Evolutionary conservation across 2,329 filamentous ascomycete genomes (phyloP).

Genomic region (Penicillium brasilianum): DNA sequence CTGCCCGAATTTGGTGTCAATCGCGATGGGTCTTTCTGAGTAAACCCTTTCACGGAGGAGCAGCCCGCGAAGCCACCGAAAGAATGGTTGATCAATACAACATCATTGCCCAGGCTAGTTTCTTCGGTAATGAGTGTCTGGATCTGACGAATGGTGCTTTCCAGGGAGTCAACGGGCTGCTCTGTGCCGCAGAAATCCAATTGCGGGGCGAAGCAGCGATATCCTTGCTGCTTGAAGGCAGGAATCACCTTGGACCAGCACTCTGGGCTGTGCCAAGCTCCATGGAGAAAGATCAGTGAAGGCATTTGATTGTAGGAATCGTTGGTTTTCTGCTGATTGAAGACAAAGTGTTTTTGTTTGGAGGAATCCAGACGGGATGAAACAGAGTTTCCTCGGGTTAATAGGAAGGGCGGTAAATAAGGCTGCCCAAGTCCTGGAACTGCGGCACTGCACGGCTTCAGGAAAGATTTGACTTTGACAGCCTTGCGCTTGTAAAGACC

Average conservation of each 20-base stretch:
- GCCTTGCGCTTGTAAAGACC: background rate
- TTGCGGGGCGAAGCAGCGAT: conserved; percentile 14
- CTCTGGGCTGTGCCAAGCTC: background rate
- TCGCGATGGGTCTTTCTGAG: background rate
- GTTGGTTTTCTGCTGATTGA: background rate
- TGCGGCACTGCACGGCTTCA: too few relatives aligned
- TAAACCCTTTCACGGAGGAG: background rate
- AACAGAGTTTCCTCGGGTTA: background rate
- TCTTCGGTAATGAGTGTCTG: background rate
- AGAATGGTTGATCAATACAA: background rate
- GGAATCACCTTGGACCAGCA: background rate
- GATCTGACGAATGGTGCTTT: background rate
- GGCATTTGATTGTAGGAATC: background rate
- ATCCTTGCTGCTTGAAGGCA: conserved; percentile 1
- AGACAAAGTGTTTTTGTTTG: background rate
- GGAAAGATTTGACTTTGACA: background rate
- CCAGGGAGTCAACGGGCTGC: conserved; percentile 9
- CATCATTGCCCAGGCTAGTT: background rate
- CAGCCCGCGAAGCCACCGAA: background rate
- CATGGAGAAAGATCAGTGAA: background rate
- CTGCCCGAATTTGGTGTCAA: background rate
- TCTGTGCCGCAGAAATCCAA: conserved; percentile 13
- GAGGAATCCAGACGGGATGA: background rate
- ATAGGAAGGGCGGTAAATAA: background rate
- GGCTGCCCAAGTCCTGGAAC: background rate